Evolutionary conservation across 129 eudicot species (phyloP), one percentile per base, ranked within the genome.

Genomic region (Smallanthus sonchifolius): DNA sequence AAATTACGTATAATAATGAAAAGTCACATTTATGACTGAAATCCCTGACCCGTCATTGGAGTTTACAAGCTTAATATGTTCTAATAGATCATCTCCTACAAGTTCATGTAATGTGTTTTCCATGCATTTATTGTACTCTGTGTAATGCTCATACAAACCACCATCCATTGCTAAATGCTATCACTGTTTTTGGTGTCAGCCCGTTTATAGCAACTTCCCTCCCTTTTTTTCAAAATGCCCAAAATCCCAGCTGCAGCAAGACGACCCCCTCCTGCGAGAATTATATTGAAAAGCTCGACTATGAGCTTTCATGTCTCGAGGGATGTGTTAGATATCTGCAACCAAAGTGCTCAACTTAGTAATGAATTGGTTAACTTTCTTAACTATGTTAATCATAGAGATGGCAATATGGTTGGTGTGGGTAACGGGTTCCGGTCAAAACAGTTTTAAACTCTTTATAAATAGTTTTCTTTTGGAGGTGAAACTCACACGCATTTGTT

Each of bases 181-280:
- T 75, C 5, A 78, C 85, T 1, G 98, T 86, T 79, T 77, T 87
- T 7, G 72, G 81, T 32, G 55, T n/a, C 36, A 69, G 86, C 7
- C 83, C 88, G 10, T 79, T 86, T 72, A 65, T 69, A 2, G 48
- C 2, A 6, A 70, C 69, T 51, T 93, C 91, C 72, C 94, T 84
- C 4, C 96, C 96, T 65, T 61, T 90, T 90, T 84, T 90, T 86
- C 56, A 93, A 10, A 43, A 93, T 84, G 2, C 98, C 98, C 36
- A 86, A 69, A 16, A 90, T 77, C 20, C 96, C 96, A 8, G 95
- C 86, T 4, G 96, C 95, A 7, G 96, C 91, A 0, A 93, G 89
- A 4, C 96, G 84, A 19, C 92, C 96, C 9, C 95, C 98, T 65
- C 97, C 92, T 7, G 96, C 83, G 57, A 91, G 85, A 2, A 93